These are phyloP conservation scores for Apium graveolens DNA, from an alignment of 129 eudicot species.

Conservation along the genomic window DNA sequence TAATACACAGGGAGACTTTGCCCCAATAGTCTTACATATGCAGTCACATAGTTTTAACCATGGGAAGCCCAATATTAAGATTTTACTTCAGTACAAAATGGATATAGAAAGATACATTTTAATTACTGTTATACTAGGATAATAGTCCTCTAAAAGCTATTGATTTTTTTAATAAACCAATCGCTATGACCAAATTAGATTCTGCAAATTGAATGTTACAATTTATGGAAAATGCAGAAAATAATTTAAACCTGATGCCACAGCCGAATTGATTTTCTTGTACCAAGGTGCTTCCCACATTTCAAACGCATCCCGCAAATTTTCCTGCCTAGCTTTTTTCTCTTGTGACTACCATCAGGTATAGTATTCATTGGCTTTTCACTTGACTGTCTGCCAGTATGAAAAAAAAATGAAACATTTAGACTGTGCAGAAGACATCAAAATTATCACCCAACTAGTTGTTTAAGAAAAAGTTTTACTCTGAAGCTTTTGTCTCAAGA, in stretches of 20 bases:
- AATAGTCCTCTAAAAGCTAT: background rate
- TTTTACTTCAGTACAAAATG: background rate
- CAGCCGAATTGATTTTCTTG: conserved; percentile 41
- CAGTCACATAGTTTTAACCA: background rate
- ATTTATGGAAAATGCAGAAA: background rate
- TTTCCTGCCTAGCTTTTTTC: conserved; percentile 19
- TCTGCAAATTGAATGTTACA: background rate
- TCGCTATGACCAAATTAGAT: background rate
- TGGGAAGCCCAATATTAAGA: background rate
- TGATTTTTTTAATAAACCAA: background rate
- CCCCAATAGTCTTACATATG: background rate
- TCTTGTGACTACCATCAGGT: conserved; percentile 24
- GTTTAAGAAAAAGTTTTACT: conserved; percentile 23
- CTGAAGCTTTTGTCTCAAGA: conserved; percentile 22
- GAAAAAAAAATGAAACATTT: background rate
- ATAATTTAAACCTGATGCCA: conserved; percentile 24
- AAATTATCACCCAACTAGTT: conserved; percentile 11
- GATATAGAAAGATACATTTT: background rate
- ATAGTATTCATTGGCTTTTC: conserved; percentile 3
- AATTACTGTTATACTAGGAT: background rate
- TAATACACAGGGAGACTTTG: too few species aligned
- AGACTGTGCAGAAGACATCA: background rate
- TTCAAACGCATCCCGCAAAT: conserved; percentile 32
- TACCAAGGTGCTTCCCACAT: conserved; percentile 26
- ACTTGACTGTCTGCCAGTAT: conserved; percentile 16